These are phyloP conservation scores for Taiwanofungus camphoratus DNA, from an alignment of 1,284 basidiomycete species.

Conservation along the genomic window DNA sequence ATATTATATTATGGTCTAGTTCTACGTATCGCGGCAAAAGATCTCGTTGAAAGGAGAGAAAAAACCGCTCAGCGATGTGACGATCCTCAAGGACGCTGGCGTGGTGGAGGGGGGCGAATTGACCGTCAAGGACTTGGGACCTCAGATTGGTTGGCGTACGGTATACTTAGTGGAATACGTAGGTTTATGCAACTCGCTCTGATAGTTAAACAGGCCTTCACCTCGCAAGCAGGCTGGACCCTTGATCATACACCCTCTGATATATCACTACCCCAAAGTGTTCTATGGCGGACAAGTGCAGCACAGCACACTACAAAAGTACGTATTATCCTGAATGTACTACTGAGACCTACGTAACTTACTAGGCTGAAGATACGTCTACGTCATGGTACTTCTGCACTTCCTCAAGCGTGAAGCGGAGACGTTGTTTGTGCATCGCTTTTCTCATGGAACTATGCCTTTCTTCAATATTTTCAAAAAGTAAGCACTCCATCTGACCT, in stretches of 20 bases:
- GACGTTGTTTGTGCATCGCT: constrained; percentile 91
- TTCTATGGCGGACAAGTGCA: constrained; percentile 67
- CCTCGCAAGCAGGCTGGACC: constrained; percentile 65
- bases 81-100: constrained; percentile 52
- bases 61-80: constrained; percentile 58
- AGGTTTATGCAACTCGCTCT: constrained; percentile 28
- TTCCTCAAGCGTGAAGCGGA: constrained; percentile 93
- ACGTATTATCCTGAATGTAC: constrained; percentile 14
- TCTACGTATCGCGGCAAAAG: constrained; percentile 69
- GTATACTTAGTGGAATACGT: constrained; percentile 93
- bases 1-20: too few species aligned
- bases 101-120: constrained; percentile 56
- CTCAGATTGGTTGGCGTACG: constrained; percentile 81
- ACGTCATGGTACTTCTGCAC: constrained; percentile 77
- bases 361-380: constrained; percentile 57
- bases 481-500: constrained; percentile 36
- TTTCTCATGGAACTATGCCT: constrained; percentile 95
- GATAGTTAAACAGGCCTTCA: not conserved
- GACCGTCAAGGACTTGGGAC: constrained; percentile 82
- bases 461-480: constrained; percentile 86
- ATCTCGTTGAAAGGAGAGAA: constrained; percentile 58
- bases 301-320: constrained; percentile 80
- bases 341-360: not conserved
- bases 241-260: constrained; percentile 84
- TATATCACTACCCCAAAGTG: constrained; percentile 69